Percentiles rank a stretch among this genome's conserved stretches.
Conservation (phyloP, 352 stramenopile species). For the Globisporangium camurandrum region DNA sequence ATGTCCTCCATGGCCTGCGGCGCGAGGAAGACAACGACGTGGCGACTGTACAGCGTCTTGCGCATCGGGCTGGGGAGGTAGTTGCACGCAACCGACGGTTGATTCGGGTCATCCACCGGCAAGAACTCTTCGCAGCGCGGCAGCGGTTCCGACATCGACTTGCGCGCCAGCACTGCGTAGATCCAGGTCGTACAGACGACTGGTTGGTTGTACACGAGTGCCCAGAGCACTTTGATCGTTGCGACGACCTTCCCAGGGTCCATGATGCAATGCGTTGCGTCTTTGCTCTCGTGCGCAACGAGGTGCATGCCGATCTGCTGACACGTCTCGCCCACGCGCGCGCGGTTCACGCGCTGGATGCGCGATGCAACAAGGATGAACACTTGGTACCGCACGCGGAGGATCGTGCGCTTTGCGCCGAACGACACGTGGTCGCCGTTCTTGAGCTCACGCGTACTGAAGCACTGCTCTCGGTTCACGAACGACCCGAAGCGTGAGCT, state of each 20-base stretch:
- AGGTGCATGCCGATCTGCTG: conserved; percentile 79
- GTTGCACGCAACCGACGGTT: conserved; percentile 48
- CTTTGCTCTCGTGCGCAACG: conserved; percentile 37
- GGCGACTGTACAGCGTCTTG: conserved; percentile 67
- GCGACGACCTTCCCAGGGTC: conserved; percentile 72
- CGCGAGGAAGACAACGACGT: conserved; percentile 65
- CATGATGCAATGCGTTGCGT: conserved; percentile 83
- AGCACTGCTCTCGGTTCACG: conserved; percentile 70
- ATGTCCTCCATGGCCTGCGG: conserved; percentile 75
- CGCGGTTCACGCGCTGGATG: conserved; percentile 49
- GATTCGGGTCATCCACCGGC: conserved; percentile 41
- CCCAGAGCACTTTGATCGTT: conserved; percentile 83
- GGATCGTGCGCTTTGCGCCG: conserved; percentile 71
- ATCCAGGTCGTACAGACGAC: conserved; percentile 80
- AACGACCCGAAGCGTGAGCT: conserved; percentile 85
- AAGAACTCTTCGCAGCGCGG: conserved; percentile 73
- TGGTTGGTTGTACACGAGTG: conserved; percentile 76
- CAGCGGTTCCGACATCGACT: conserved; percentile 63
- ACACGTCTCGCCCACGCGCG: conserved; percentile 64
- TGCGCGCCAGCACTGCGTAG: conserved; percentile 64
- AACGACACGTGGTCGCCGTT: conserved; percentile 79
- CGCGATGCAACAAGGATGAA: conserved; percentile 78
- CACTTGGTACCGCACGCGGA: conserved; percentile 73
- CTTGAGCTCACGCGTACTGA: conserved; percentile 32
- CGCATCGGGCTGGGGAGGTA: conserved; percentile 72